Base-by-base conservation (phyloP, 148 eudicot species). In the Vaccinium corymbosum region DNA sequence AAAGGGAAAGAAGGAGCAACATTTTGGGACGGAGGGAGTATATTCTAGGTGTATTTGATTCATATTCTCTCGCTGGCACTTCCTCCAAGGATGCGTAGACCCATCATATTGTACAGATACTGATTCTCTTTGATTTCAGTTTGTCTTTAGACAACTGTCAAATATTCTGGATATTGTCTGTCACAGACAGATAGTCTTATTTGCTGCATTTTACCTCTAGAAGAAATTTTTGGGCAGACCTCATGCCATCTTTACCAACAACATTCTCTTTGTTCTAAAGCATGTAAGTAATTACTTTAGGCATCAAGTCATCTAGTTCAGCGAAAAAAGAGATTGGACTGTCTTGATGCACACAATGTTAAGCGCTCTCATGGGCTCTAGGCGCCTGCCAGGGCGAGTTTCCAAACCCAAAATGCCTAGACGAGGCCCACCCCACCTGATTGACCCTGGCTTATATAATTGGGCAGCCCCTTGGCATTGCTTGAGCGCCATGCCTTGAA, bases 131-230 rank as follows among this genome's bases (percentile, higher is more conserved):
- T 80, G 32, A 76, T 59, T 79, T 61, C 20, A 4, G 66, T n/a
- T 20, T 17, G 70, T 16, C 27, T 80, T 32, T 59, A 19, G 13
- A 59, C 49, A 3, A 16, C 32, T 80, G 3, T 20, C 51, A n/a
- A 17, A 42, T 80, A 59, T 57, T 57, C 51, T 48, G 29, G 27
- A 80, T 80, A 38, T 42, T 38, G 35, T 59, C 3, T 10, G 20
- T 32, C 35, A 32, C 35, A 42, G 27, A 7, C n/a, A 11, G 17
- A 50, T 50, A 9, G 46, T 42, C 46, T 4, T 42, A 42, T 4
- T 42, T 38, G 15, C 51, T 59, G 80, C 42, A n/a, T 59, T 80
- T 55, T 49, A 80, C 82, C 49, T 59, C 15, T 57, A 13, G 81
- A 79, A 7, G 46, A 55, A 4, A 27, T 38, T 49, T n/a, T 59